Base-by-base conservation (phyloP, 2,329 filamentous ascomycete species). In the Fusarium pseudograminearum region DNA sequence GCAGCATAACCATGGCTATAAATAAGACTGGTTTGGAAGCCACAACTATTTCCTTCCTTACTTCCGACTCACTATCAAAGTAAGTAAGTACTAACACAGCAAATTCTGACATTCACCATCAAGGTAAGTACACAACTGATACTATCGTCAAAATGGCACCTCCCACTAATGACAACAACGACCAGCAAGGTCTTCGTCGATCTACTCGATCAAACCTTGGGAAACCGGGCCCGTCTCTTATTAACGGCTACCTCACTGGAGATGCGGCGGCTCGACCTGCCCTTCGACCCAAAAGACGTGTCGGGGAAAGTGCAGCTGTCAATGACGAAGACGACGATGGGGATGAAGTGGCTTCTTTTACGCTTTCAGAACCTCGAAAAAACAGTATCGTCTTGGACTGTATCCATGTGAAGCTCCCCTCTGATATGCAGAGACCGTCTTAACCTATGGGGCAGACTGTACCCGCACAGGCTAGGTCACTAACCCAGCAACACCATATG, bases 201-300 rank as follows among this genome's bases (percentile, higher is more conserved):
- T 64, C 63, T 3, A 51, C 30, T 8, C 52, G 63, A 30, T 41
- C 42, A 33, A 64, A 22, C 24, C 24, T 65, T 16, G 63, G 64
- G 12, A 48, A 51, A 22, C 30, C 15, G 14, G 20, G 18, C n/a
- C 16, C 7, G 8, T 40, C 34, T 8, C 33, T 63, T 18, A 22
- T 31, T 4, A 18, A 58, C 16, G 20, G 46, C 30, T 64, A 47
- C 28, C 16, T 47, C 9, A 7, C 40, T 15, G 42, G 48, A 34
- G 48, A 50, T 15, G 42, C 18, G 9, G 61, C 54, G 26, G n/a
- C 20, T 60, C 53, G 31, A n/a, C 40, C 46, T 28, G 15, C 7
- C 10, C 15, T 14, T 33, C n/a, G 22, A 5, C 20, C 20, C 10
- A 58, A 36, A 28, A 20, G 40, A 28, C 61, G 45, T 14, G 20